Evolutionary conservation across 495 filamentous ascomycete genomes (phyloP), one percentile per base, ranked within the genome.

Genomic region (Talaromyces wortmannii): DNA sequence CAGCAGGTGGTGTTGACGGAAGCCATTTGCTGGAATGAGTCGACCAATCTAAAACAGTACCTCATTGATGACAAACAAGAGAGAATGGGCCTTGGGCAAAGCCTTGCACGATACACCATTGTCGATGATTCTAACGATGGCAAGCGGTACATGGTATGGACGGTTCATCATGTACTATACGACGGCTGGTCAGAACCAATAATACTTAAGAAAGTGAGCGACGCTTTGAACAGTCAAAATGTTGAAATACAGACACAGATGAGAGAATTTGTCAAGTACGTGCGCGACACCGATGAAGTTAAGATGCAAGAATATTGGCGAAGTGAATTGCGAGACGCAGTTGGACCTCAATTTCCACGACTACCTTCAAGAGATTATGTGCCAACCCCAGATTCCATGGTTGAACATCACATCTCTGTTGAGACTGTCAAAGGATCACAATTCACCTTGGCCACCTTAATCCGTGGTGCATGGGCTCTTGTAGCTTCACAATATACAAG

Each of bases 141-240:
- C 29, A 71, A 64, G 42, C 61, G 59, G 13, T 71, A 78, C 55
- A 80, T 86, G 58, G 72, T 85, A 6, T 76, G 82, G 67, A 88
- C 83, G 2, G 74, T 85, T 48, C 85, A 88, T 56, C 85, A 90
- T 53, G 79, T 80, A 2, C 61, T 89, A 2, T 90, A 88, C 55
- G 86, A 89, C 52, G 84, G 84, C 15, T 87, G 83, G 82, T 83
- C 77, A 7, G 75, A 83, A 64, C 72, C 74, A 6, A 59, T 85
- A 0, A 70, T 86, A 11, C 68, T 85, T 6, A 68, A 83, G 13
- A 70, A 78, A 51, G 76, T 86, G 17, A 76, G 76, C 48, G 61
- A 68, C 23, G 64, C 63, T 8, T 63, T 73, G 52, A 51, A 65
- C 7, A 59, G 56, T 8, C 55, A 63, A 2, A 46, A 50, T 0